Conservation (phyloP, 192 early-diverging fungal genomes). For the Coemansia sp. region DNA sequence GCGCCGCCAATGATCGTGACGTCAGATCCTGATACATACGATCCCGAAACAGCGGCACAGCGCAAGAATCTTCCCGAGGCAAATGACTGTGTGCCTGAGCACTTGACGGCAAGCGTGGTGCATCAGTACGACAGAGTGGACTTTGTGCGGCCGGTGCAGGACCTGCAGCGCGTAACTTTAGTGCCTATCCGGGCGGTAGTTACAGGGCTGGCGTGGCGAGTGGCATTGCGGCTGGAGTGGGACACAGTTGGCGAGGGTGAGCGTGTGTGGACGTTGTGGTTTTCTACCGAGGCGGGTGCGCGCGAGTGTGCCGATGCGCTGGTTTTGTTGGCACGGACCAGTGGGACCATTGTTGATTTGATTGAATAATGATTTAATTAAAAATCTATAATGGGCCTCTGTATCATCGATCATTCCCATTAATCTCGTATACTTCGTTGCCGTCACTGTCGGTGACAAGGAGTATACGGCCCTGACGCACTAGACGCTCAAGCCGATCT, state of each 20-base stretch:
- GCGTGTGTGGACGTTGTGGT: conserved; percentile 39
- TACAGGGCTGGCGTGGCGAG: conserved; percentile 19
- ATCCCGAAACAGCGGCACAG: conserved; percentile 32
- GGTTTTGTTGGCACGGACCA: conserved; percentile 13
- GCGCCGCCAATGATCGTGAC: conserved; percentile 47
- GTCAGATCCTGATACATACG: conserved; percentile 46
- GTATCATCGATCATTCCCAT: no score
- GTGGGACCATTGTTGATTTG: neutral
- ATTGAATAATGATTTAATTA: neutral
- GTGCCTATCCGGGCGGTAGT: neutral
- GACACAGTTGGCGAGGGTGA: conserved; percentile 8
- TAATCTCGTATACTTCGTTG: no score
- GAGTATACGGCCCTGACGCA: no score
- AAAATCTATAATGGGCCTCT: no score
- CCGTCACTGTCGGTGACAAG: neutral
- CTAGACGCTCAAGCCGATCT: no score
- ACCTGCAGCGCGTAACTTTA: conserved; percentile 33
- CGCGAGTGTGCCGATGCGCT: conserved; percentile 48
- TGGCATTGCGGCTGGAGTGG: conserved; percentile 44
- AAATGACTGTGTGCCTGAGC: neutral
- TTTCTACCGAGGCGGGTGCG: conserved; percentile 40
- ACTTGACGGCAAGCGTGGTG: conserved; percentile 20
- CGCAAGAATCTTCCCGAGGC: conserved; percentile 30
- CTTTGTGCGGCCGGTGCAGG: conserved; percentile 26
- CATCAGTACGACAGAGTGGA: conserved; percentile 39